Conservation (phyloP, 176 grass and related monocot species). For the Bromus sterilis region DNA sequence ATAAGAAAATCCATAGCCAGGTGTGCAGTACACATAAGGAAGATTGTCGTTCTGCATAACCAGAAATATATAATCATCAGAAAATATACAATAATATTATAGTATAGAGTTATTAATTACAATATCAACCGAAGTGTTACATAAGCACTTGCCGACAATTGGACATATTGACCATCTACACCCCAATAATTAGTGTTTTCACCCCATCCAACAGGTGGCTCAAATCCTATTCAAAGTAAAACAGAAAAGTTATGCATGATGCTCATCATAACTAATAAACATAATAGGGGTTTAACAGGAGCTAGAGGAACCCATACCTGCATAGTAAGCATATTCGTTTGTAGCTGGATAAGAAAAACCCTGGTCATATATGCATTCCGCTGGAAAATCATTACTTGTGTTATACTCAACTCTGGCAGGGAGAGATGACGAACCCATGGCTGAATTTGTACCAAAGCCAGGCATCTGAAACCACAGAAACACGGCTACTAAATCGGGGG, state of each 20-base stretch:
- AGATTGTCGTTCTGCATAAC: slow-evolving; percentile 43
- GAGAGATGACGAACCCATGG: slow-evolving; percentile 24
- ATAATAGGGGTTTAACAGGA: background rate
- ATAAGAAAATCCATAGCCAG: slow-evolving; percentile 61
- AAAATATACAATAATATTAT: background rate
- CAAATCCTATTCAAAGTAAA: slow-evolving; percentile 37
- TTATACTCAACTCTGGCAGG: slow-evolving; percentile 36
- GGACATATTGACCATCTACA: slow-evolving; percentile 60
- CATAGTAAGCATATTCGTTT: slow-evolving; percentile 47
- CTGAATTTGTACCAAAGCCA: slow-evolving; percentile 29
- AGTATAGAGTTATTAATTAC: background rate
- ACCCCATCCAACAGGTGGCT: slow-evolving; percentile 41
- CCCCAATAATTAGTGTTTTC: slow-evolving; percentile 38
- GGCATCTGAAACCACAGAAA: slow-evolving; percentile 53
- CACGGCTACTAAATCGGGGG: background rate
- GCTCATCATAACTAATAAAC: background rate
- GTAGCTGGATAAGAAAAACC: slow-evolving; percentile 51
- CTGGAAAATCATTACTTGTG: slow-evolving; percentile 25
- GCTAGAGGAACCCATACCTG: slow-evolving; percentile 26
- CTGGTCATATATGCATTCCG: slow-evolving; percentile 51
- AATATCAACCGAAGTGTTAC: slow-evolving; percentile 1
- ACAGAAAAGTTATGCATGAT: background rate
- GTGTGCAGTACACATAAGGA: slow-evolving; percentile 60
- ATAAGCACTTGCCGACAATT: slow-evolving; percentile 20
- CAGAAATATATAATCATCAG: slow-evolving; percentile 25